phyloP scores from a whole-genome alignment of 495 filamentous ascomycete genomes.

The Hypomontagnella submonticulosa region DNA sequence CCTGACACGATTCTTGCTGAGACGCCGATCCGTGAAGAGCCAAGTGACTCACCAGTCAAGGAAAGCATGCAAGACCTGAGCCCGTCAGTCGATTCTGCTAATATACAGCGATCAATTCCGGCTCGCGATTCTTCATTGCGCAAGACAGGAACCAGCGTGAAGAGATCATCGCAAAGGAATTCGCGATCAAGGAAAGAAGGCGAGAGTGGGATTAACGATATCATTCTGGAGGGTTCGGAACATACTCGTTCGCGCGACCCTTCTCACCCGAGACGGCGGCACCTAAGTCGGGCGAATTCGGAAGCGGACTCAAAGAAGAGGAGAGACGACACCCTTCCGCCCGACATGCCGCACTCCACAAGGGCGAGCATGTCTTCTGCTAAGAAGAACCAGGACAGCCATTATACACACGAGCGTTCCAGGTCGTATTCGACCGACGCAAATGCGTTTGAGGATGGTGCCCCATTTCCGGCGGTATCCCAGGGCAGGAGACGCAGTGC shows the following conservation, averaged over 20 bases:
- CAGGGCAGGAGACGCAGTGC: slow-evolving; percentile 63
- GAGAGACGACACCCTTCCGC: slow-evolving; percentile 35
- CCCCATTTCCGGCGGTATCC: slow-evolving; percentile 74
- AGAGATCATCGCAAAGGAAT: slow-evolving; percentile 53
- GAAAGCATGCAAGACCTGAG: slow-evolving; percentile 31
- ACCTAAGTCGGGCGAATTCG: slow-evolving; percentile 35
- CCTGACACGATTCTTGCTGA: slow-evolving; percentile 62
- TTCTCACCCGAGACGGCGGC: slow-evolving; percentile 47
- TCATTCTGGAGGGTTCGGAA: slow-evolving; percentile 46
- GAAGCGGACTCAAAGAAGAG: slow-evolving; percentile 33
- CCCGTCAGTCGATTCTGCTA: slow-evolving; percentile 32
- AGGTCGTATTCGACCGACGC: slow-evolving; percentile 42
- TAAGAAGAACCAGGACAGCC: slow-evolving; percentile 31
- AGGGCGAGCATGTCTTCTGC: slow-evolving; percentile 17
- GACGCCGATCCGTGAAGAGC: slow-evolving; percentile 64
- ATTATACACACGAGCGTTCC: slow-evolving; percentile 42
- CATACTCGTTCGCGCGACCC: slow-evolving; percentile 45
- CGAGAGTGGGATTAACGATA: slow-evolving; percentile 46
- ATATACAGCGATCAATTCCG: slow-evolving; percentile 65
- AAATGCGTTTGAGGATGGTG: slow-evolving; percentile 67
- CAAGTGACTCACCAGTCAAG: slow-evolving; percentile 47
- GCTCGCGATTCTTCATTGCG: slow-evolving; percentile 74
- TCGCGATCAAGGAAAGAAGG: slow-evolving; percentile 54
- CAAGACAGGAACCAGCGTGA: slow-evolving; percentile 59
- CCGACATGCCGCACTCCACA: slow-evolving; percentile 42